A percentile compares a stretch with the other conserved stretches of the same genome.
Evolutionary conservation across 345 rosid genomes (phyloP).

Genomic region (Crucihimalaya himalaica): DNA sequence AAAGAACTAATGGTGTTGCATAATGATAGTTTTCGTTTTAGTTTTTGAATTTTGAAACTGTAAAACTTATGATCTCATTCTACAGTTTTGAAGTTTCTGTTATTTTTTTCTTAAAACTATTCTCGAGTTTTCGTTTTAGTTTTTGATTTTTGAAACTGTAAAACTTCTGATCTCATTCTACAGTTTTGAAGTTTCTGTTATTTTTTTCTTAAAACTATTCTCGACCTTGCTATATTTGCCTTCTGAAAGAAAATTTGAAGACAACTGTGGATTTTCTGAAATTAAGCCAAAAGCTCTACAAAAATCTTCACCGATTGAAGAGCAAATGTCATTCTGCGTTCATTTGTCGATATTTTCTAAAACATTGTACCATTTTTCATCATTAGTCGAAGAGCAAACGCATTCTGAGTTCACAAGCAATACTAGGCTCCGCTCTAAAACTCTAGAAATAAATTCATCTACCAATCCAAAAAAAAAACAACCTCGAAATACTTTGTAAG

Average conservation of each 20-base stretch:
- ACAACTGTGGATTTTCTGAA: not conserved
- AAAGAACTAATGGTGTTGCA: not conserved
- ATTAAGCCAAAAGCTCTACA: not conserved
- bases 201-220: not conserved
- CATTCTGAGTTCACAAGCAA: constrained; percentile 2
- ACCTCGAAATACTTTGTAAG: not conserved
- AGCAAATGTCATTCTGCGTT: no score
- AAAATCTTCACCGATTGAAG: not conserved
- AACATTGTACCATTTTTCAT: not conserved
- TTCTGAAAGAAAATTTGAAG: not conserved
- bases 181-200: not conserved
- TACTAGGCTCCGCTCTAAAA: not conserved
- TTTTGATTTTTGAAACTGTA: not conserved
- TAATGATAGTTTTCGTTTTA: not conserved
- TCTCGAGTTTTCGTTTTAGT: not conserved
- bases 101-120: not conserved
- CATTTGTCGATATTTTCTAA: not conserved
- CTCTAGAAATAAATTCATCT: not conserved
- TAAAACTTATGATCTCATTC: not conserved
- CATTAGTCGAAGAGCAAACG: not conserved
- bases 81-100: not conserved
- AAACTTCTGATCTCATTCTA: not conserved
- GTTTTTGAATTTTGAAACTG: not conserved
- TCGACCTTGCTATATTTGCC: not conserved
- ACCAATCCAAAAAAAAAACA: not conserved